Percentiles rank a stretch among this genome's conserved stretches.
These are phyloP conservation scores for Sistotremastrum suecicum DNA, from an alignment of 768 basidiomycete genomes.

Conservation along the genomic window DNA sequence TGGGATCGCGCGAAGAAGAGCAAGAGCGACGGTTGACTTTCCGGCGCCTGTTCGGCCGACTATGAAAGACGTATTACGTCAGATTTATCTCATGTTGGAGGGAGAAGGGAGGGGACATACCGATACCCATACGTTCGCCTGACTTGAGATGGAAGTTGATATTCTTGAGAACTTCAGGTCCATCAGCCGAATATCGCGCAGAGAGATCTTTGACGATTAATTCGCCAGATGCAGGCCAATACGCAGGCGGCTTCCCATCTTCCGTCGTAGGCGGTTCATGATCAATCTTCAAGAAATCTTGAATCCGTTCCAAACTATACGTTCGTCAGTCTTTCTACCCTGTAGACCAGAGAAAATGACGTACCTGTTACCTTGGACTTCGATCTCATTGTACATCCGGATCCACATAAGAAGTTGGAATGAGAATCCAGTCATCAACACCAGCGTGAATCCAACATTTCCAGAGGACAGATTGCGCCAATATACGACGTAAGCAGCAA, in stretches of 20 bases:
- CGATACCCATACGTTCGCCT: slow-evolving; percentile 43
- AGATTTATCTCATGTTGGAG: background rate
- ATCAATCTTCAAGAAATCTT: slow-evolving; percentile 24
- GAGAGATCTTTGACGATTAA: slow-evolving; percentile 22
- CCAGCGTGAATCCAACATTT: slow-evolving; percentile 5
- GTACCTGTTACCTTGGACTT: slow-evolving; percentile 2
- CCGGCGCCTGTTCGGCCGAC: slow-evolving; percentile 46
- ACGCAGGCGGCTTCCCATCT: slow-evolving; percentile 22
- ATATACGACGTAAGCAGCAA: slow-evolving; percentile 4
- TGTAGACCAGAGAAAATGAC: background rate
- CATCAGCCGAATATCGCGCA: slow-evolving; percentile 16
- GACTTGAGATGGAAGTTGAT: slow-evolving; percentile 24
- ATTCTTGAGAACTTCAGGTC: background rate
- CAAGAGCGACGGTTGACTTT: slow-evolving; percentile 2
- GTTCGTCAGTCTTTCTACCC: slow-evolving; percentile 2
- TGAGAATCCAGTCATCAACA: slow-evolving; percentile 5
- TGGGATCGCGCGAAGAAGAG: slow-evolving; percentile 24
- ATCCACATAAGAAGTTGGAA: slow-evolving; percentile 9
- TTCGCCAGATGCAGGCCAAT: slow-evolving; percentile 26
- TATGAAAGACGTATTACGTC: slow-evolving; percentile 8
- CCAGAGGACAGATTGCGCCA: background rate
- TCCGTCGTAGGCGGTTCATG: slow-evolving; percentile 18
- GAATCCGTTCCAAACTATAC: slow-evolving; percentile 16
- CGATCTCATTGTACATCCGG: slow-evolving; percentile 8
- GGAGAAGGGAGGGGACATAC: slow-evolving; percentile 4